Evolutionary conservation across 805 yeast genomes (phyloP), one percentile per base, ranked within the genome.

Genomic region (Candida sonorensis): DNA sequence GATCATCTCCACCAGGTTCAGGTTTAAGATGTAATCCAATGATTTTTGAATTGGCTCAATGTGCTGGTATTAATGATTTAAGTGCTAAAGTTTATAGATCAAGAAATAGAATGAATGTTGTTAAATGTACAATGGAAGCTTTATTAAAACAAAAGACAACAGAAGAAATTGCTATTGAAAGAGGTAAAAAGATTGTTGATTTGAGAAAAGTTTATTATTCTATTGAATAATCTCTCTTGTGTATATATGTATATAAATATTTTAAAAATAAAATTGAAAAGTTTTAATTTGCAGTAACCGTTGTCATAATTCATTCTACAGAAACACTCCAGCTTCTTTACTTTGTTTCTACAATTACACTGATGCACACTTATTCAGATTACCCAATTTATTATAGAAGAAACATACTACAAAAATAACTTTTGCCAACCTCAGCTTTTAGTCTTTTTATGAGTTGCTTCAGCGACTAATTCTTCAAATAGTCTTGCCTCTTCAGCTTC

Each of bases 121-220:
- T 85, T 36, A 87, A 88, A 64, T 92, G 90, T 27, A 73, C 88
- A 31, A 67, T 88, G 37, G 94, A 85, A 56, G 96, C 96, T 1
- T 71, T 92, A 44, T 43, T 64, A 24, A 75, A 77, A 50, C 97
- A 88, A 61, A 75, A 74, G 43, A 72, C 94, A 2, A 69, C 85
- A 48, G 94, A 84, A 49, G 95, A 87, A 48, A 70, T 90, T 55
- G 96, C 97, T 5, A 69, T 78, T 32, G 82, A 80, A 47, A 77
- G 98, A 64, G 98, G 98, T 41, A 90, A 90, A 73, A 86, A 86
- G 70, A 72, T 90, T 51, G 87, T 86, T 23, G 97, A 92, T 59
- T 79, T 92, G 53, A 81, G 94, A 59, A 84, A 82, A 64, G 77
- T 85, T 26, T 92, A 90, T 66, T 87, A 86, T 59, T 47, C 60